Evolutionary conservation across 352 stramenopile species (phyloP).

Genomic region (Pseudoperonospora humuli): DNA sequence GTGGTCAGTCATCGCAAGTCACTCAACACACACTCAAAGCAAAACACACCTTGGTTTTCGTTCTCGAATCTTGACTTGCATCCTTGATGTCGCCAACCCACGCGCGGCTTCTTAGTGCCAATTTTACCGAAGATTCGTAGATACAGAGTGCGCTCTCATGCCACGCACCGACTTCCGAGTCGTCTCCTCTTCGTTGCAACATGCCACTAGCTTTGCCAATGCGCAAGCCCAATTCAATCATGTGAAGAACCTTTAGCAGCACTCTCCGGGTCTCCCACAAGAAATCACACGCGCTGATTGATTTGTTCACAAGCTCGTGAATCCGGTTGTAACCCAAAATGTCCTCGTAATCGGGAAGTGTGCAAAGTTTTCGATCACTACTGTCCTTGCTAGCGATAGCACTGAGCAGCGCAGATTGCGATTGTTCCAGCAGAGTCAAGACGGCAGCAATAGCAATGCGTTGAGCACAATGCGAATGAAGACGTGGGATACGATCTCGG

Average conservation of each 20-base stretch:
- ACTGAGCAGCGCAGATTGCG: slow-evolving; percentile 26
- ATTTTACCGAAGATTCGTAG: slow-evolving; percentile 20
- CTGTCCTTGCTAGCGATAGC: slow-evolving; percentile 12
- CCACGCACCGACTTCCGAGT: background rate
- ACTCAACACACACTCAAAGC: background rate
- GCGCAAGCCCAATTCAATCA: slow-evolving; percentile 37
- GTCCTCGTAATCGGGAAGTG: slow-evolving; percentile 23
- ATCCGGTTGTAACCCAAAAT: slow-evolving; percentile 26
- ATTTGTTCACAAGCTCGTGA: slow-evolving; percentile 22
- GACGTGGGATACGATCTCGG: slow-evolving; percentile 25
- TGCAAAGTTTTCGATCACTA: background rate
- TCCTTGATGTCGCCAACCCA: slow-evolving; percentile 38
- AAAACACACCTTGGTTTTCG: slow-evolving; percentile 32
- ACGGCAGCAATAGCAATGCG: slow-evolving; percentile 27
- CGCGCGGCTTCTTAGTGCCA: slow-evolving; percentile 16
- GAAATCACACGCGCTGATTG: slow-evolving; percentile 28
- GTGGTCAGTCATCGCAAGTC: background rate
- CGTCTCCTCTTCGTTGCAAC: slow-evolving; percentile 7
- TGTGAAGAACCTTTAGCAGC: slow-evolving; percentile 36
- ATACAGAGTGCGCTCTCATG: slow-evolving; percentile 10
- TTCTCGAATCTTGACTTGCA: slow-evolving; percentile 30
- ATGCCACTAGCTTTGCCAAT: slow-evolving; percentile 33
- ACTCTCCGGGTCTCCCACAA: slow-evolving; percentile 32
- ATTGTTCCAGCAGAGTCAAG: slow-evolving; percentile 31
- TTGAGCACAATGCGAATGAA: slow-evolving; percentile 28